phyloP scores from a whole-genome alignment of 345 rosid species.

The Acer saccharum region DNA sequence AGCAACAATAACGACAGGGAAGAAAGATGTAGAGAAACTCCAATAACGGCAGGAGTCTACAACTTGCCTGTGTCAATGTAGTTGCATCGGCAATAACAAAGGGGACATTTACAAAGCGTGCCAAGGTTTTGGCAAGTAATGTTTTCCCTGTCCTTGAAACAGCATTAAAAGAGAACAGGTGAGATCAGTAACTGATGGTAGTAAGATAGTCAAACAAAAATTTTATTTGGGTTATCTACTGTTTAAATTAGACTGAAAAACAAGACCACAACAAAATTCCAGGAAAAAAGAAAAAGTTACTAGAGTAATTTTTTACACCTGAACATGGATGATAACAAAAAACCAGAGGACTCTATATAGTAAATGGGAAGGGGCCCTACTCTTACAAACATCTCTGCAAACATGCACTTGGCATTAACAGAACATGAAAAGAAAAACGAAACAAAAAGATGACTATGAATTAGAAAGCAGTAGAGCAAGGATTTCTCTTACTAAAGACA shows the following conservation, averaged over 20 bases:
- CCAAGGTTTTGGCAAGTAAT: slow-evolving; percentile 94
- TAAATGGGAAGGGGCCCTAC: not conserved
- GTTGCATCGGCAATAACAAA: slow-evolving; percentile 97
- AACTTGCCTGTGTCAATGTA: slow-evolving; percentile 92
- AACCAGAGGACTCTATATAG: not conserved
- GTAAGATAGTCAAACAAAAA: slow-evolving; percentile 14
- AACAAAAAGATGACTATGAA: not conserved
- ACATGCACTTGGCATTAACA: not conserved
- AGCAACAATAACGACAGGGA: slow-evolving; percentile 4
- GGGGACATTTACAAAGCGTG: slow-evolving; percentile 96
- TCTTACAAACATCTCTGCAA: not conserved
- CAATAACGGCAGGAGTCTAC: slow-evolving; percentile 5
- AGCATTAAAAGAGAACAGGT: slow-evolving; percentile 40
- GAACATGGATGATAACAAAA: not conserved
- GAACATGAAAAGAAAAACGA: not conserved
- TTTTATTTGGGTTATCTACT: not conserved
- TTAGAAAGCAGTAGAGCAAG: not conserved
- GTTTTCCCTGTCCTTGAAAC: slow-evolving; percentile 97
- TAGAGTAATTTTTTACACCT: not conserved
- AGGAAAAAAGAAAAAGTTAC: not conserved
- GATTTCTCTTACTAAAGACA: not conserved
- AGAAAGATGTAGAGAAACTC: not conserved
- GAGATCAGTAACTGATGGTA: slow-evolving; percentile 30
- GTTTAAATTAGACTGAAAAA: not conserved
- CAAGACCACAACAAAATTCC: not conserved